Percentiles rank a stretch among this genome's conserved stretches.
Evolutionary conservation across 257 asterid species (phyloP).

Genomic region (Gardenia jasminoides): DNA sequence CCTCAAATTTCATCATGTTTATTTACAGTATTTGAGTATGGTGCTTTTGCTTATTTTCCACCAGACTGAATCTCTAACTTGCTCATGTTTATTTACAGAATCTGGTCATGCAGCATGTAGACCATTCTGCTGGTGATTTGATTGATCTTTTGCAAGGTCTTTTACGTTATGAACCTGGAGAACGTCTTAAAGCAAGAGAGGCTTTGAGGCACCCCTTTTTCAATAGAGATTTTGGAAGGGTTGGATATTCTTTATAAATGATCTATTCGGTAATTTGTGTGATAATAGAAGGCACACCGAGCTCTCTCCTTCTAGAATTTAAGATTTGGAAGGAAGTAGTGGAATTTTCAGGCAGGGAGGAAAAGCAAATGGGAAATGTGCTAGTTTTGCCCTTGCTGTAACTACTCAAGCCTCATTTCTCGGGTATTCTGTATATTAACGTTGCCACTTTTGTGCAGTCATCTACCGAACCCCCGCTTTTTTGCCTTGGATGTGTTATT

Average conservation of each 20-base stretch:
- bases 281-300: neutral
- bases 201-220: conserved; percentile 81
- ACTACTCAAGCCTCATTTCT: conserved; percentile 1
- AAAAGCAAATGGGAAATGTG: conserved; percentile 3
- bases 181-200: conserved; percentile 63
- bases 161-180: conserved; percentile 68
- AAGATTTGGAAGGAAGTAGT: conserved; percentile 4
- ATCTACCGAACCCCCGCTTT: neutral
- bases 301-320: conserved; percentile 5
- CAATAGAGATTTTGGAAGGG: conserved; percentile 57
- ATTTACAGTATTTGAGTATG: no score
- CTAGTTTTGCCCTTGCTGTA: neutral
- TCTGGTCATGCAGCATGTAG: conserved; percentile 84
- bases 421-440: conserved; percentile 9
- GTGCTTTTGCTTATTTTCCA: neutral
- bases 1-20: no score
- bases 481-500: neutral
- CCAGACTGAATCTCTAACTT: neutral
- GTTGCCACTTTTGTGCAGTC: neutral
- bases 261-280: conserved; percentile 3
- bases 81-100: conserved; percentile 29
- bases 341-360: neutral
- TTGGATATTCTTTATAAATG: conserved; percentile 47
- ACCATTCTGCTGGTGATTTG: conserved; percentile 89
- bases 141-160: conserved; percentile 79